Percentiles rank a stretch among this genome's conserved stretches.
These are phyloP conservation scores for Fusarium setosum DNA, from an alignment of 2,329 filamentous ascomycete species.

Conservation along the genomic window DNA sequence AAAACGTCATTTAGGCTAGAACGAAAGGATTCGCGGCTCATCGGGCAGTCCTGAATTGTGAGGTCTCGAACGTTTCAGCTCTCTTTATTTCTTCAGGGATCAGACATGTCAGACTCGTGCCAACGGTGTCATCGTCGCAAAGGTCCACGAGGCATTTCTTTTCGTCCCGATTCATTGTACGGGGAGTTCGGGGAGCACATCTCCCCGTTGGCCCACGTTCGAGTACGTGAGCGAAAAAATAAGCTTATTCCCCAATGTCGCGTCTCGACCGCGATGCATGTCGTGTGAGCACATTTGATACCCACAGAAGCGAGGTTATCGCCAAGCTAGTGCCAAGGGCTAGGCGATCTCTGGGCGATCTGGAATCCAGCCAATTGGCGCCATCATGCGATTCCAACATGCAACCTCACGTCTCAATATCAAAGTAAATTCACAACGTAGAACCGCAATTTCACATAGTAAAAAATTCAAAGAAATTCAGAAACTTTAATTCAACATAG, in stretches of 20 bases:
- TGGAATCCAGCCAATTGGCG: constrained; percentile 15
- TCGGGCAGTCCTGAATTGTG: constrained; percentile 6
- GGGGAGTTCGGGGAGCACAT: constrained; percentile 31
- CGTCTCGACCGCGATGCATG: not conserved
- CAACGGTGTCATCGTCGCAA: not conserved
- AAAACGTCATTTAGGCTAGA: constrained; percentile 35
- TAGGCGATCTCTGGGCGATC: constrained; percentile 37
- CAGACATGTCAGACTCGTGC: not conserved
- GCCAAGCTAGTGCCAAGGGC: constrained; percentile 36
- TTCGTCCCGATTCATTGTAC: not conserved
- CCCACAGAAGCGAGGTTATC: constrained; percentile 22
- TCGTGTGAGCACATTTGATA: constrained; percentile 3
- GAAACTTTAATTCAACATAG: not conserved
- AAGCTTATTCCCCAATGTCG: constrained; percentile 35
- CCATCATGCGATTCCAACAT: not conserved
- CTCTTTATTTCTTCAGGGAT: not conserved
- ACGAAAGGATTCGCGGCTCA: constrained; percentile 20
- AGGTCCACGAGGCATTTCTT: not conserved
- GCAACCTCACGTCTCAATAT: not conserved
- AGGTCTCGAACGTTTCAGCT: not conserved
- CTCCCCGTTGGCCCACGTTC: not conserved
- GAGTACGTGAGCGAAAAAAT: constrained; percentile 10
- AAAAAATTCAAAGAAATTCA: not conserved
- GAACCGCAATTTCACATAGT: not conserved
- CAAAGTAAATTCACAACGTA: not conserved